Conservation (phyloP, 257 asterid species). For the Petunia axillaris region DNA sequence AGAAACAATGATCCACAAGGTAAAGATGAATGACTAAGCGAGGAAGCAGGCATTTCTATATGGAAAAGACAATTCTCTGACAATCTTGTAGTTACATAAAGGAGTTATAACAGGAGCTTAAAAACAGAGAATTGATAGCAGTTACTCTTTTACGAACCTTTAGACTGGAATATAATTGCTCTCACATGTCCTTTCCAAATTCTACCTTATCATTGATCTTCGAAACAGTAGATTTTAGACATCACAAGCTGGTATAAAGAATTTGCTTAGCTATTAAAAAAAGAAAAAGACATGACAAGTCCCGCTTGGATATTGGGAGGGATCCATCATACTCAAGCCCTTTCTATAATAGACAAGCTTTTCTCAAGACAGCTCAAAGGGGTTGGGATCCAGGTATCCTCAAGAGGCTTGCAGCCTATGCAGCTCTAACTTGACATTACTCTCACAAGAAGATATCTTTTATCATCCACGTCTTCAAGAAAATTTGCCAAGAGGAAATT, state of each 20-base stretch:
- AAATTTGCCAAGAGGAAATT: conserved; percentile 9
- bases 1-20: conserved; percentile 23
- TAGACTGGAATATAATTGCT: conserved; percentile 1
- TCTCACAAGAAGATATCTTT: neutral
- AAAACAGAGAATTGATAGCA: neutral
- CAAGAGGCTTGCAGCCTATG: neutral
- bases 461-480: neutral
- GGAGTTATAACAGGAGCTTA: conserved; percentile 11
- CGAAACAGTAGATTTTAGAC: conserved; percentile 5
- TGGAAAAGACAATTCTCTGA: neutral
- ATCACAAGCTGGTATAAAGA: neutral
- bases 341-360: neutral
- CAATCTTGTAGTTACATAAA: neutral
- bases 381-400: neutral
- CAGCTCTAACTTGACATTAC: conserved; percentile 5
- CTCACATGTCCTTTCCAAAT: conserved; percentile 1
- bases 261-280: neutral
- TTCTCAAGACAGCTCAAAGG: neutral
- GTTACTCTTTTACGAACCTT: neutral
- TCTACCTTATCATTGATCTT: neutral
- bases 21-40: neutral
- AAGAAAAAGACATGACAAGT: neutral
- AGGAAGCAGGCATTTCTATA: neutral
- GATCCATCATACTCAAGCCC: neutral
- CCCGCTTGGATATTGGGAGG: neutral